Conservation (phyloP, 2,329 filamentous ascomycete species). For the Sordariomycetes sp. region DNA sequence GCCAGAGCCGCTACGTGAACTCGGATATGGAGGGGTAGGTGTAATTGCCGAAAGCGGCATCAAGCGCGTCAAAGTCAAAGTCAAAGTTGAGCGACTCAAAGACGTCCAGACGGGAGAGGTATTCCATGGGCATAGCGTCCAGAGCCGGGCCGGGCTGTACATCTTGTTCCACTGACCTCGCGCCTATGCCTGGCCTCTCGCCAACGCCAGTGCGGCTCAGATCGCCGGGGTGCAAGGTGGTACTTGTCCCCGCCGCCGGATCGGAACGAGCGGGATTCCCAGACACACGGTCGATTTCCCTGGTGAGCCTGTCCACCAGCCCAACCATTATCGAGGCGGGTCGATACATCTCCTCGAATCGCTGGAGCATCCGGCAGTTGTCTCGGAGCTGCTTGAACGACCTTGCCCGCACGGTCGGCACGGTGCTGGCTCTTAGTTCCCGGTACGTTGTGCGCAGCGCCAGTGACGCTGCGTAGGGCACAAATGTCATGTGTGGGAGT, state of each 20-base stretch:
- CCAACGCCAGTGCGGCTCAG: too few species aligned
- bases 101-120: not conserved
- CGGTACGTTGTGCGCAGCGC: constrained; percentile 1
- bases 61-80: not conserved
- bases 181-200: not conserved
- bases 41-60: not conserved
- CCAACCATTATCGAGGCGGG: constrained; percentile 13
- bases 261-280: not conserved
- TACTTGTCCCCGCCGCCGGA: not conserved
- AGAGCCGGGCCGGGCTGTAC: not conserved
- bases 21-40: not conserved
- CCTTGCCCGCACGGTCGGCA: not conserved
- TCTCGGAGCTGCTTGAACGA: not conserved
- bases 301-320: constrained; percentile 49
- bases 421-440: not conserved
- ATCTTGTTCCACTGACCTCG: not conserved
- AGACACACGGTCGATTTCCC: constrained; percentile 52
- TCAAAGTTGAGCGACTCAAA: not conserved
- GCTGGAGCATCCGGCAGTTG: not conserved
- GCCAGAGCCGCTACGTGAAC: too few species aligned
- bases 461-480: constrained; percentile 1
- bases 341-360: not conserved
- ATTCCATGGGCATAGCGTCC: not conserved
- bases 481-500: not conserved
- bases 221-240: too few species aligned